Conservation (phyloP, 2,329 filamentous ascomycete genomes). For the Aureobasidium lini region DNA sequence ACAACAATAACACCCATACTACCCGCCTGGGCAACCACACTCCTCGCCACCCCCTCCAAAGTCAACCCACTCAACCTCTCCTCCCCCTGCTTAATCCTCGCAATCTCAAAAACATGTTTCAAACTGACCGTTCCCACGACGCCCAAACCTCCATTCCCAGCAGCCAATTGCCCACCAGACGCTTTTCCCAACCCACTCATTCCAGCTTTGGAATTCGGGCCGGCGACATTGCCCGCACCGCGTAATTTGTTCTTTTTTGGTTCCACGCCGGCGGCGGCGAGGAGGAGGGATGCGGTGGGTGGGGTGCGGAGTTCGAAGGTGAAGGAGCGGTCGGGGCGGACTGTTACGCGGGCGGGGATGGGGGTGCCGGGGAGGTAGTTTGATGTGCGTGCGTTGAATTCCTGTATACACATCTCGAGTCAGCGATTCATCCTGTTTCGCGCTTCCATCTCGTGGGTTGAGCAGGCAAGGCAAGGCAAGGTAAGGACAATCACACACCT, state of each 20-base stretch:
- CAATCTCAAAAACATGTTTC: conserved; percentile 97
- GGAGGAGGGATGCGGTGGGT: conserved; percentile 82
- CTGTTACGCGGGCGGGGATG: conserved; percentile 81
- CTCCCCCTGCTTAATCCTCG: conserved; percentile 73
- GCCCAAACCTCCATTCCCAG: conserved; percentile 60
- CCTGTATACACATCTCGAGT: conserved; percentile 44
- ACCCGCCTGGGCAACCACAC: conserved; percentile 52
- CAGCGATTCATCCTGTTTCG: too few relatives aligned
- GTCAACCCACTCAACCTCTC: conserved; percentile 57
- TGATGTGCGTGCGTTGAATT: conserved; percentile 91
- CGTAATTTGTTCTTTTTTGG: conserved; percentile 67
- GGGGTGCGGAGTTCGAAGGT: conserved; percentile 89
- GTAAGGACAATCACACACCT: conserved; percentile 48
- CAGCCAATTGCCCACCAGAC: conserved; percentile 19
- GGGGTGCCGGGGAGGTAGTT: conserved; percentile 77
- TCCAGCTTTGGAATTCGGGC: conserved; percentile 33
- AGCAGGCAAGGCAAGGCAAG: neutral
- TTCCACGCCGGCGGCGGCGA: conserved; percentile 72
- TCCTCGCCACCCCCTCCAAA: conserved; percentile 71
- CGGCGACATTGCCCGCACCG: conserved; percentile 55
- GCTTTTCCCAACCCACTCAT: conserved; percentile 32
- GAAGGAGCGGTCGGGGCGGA: conserved; percentile 89
- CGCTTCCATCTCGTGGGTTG: too few relatives aligned
- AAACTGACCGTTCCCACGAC: conserved; percentile 77
- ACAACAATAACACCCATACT: conserved; percentile 44